These are phyloP conservation scores for Dendrothele bispora DNA, from an alignment of 768 basidiomycete species.

Conservation along the genomic window DNA sequence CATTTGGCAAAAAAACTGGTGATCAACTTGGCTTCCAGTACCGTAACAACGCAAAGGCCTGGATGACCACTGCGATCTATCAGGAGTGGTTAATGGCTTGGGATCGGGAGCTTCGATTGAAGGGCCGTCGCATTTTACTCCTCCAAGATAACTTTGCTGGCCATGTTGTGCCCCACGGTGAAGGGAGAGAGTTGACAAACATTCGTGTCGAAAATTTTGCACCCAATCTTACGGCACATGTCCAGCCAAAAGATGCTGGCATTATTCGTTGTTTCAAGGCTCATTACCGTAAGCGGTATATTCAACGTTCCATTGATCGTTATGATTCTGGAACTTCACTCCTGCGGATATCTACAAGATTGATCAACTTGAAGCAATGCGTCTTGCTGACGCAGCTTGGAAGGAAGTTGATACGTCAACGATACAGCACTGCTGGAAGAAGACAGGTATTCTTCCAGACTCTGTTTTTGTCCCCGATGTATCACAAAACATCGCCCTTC, in stretches of 20 bases:
- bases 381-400: slow-evolving; percentile 33
- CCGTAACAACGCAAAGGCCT: slow-evolving; percentile 21
- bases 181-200: slow-evolving; percentile 10
- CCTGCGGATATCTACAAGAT: slow-evolving; percentile 22
- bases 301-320: slow-evolving; percentile 18
- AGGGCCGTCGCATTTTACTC: slow-evolving; percentile 20
- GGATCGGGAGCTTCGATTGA: slow-evolving; percentile 11
- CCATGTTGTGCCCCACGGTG: slow-evolving; percentile 10
- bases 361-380: slow-evolving; percentile 38
- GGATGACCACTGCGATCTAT: slow-evolving; percentile 22
- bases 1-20: slow-evolving; percentile 18
- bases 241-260: slow-evolving; percentile 24
- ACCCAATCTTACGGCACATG: slow-evolving; percentile 22
- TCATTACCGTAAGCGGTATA: slow-evolving; percentile 19
- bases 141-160: slow-evolving; percentile 19
- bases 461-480: too few species aligned
- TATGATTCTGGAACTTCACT: slow-evolving; percentile 11
- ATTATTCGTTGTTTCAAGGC: slow-evolving; percentile 24
- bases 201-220: slow-evolving; percentile 14
- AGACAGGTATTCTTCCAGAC: slow-evolving; percentile 28
- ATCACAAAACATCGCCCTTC: neutral
- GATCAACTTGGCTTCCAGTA: slow-evolving; percentile 19
- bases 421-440: slow-evolving; percentile 38
- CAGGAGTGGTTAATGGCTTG: slow-evolving; percentile 17
- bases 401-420: slow-evolving; percentile 27